Evolutionary conservation across 2,329 filamentous ascomycete species (phyloP), one percentile per base, ranked within the genome.

Genomic region (Thelonectria olida): DNA sequence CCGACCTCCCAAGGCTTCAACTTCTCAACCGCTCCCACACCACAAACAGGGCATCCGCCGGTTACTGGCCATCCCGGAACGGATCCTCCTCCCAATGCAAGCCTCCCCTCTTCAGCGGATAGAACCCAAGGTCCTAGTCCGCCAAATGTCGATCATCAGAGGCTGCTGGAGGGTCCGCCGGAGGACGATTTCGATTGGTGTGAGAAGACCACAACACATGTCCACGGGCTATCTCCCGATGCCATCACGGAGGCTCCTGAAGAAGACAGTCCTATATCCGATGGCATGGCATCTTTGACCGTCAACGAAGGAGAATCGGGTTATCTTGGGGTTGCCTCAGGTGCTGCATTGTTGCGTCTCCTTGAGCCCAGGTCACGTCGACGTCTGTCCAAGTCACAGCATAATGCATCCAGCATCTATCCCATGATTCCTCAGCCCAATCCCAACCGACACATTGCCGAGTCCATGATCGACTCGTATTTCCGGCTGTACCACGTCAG

Each of bases 271-370:
- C 73, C 74, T 2, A 70, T 76, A 12, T 67, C 75, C n/a, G 77
- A 79, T 47, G 77, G 77, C 10, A 79, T 79, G 76, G 76, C 77
- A 2, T 75, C 76, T 5, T 61, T 78, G 4, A 74, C 75, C 2
- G 72, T 78, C 17, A 69, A 71, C 19, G 75, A 78, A 39, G 69
- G 72, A 7, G 76, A 80, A 27, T 74, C 75, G 1, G 81, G 81
- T 5, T 83, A 83, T 65, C 75, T 82, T 8, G 81, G 81, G 2
- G 74, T 80, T 1, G 79, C 79, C 2, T 82, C 79, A 6, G 80
- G 80, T 1, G 80, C 79, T 15, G 80, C 80, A 2, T 75, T 82
- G 59, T 64, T 82, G 15, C 75, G 79, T 4, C 67, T 77, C 7
- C 67, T 78, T 7, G 75, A 78, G 47, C 75, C 75, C 6, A 67